Percentiles rank a stretch among this genome's conserved stretches.
Conservation (phyloP, 345 rosid species). For the Citrus hindsii region DNA sequence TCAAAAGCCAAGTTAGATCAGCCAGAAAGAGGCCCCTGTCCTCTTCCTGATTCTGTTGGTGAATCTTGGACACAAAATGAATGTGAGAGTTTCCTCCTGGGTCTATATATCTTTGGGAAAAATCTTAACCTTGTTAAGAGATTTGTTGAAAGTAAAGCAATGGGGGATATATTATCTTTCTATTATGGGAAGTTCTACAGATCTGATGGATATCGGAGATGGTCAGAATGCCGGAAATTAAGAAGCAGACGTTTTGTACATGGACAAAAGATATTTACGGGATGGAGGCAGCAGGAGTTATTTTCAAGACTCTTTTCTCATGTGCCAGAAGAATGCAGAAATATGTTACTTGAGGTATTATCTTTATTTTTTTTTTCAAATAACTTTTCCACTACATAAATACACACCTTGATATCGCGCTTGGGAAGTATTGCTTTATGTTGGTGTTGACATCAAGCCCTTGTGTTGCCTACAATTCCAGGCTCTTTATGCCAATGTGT, state of each 20-base stretch:
- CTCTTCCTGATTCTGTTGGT: conserved; percentile 52
- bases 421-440: neutral
- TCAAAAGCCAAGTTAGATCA: conserved; percentile 25
- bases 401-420: neutral
- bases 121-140: conserved; percentile 52
- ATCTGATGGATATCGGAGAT: conserved; percentile 49
- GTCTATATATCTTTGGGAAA: conserved; percentile 68
- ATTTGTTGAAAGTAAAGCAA: conserved; percentile 49
- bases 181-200: conserved; percentile 66
- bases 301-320: conserved; percentile 46
- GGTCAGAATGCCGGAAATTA: conserved; percentile 61
- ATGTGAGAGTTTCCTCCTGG: conserved; percentile 56
- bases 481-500: neutral
- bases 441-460: neutral
- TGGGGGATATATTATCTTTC: conserved; percentile 63
- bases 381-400: neutral
- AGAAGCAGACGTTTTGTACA: conserved; percentile 45
- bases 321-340: conserved; percentile 47
- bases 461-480: neutral
- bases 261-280: conserved; percentile 62
- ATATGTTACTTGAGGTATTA: conserved; percentile 51
- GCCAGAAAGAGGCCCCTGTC: conserved; percentile 30
- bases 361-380: neutral
- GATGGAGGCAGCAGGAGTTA: conserved; percentile 67
- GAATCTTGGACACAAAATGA: conserved; percentile 47